Conservation (phyloP, 108 stramenopile species). For the Cyclotella atomus region DNA sequence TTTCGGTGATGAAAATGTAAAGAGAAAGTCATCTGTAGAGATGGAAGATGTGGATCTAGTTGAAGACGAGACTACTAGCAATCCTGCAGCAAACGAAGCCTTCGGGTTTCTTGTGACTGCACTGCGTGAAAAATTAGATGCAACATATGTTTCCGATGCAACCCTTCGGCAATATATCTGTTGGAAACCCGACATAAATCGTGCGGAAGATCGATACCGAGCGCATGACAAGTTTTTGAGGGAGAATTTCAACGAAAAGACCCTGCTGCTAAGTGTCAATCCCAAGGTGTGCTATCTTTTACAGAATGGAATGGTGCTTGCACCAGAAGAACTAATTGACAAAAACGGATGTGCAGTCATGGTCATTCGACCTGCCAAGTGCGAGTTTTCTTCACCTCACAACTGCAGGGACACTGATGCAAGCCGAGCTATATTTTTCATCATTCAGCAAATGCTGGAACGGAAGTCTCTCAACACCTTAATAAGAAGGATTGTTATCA, state of each 20-base stretch:
- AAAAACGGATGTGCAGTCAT: constrained; percentile 35
- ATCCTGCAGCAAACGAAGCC: constrained; percentile 11
- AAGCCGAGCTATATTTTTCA: constrained; percentile 28
- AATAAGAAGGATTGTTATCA: constrained; percentile 15
- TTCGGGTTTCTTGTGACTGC: constrained; percentile 19
- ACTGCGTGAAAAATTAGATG: constrained; percentile 22
- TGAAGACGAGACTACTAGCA: neutral
- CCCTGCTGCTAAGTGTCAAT: constrained; percentile 25
- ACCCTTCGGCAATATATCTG: constrained; percentile 16
- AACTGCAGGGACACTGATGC: constrained; percentile 25
- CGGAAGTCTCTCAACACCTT: constrained; percentile 18
- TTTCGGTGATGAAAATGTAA: neutral
- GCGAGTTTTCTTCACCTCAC: neutral
- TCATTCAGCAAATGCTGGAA: constrained; percentile 17
- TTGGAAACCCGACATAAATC: constrained; percentile 31
- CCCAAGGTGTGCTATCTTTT: constrained; percentile 17
- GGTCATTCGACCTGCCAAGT: constrained; percentile 16
- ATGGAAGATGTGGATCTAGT: constrained; percentile 27
- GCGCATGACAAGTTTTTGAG: constrained; percentile 10
- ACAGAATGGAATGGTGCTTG: constrained; percentile 16
- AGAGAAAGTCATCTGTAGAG: constrained; percentile 5
- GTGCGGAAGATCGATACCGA: constrained; percentile 24
- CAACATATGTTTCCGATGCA: constrained; percentile 25
- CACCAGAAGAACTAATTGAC: constrained; percentile 19
- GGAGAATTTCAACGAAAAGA: constrained; percentile 23